These are phyloP conservation scores for Podospora comata DNA, from an alignment of 495 filamentous ascomycete genomes.

Conservation along the genomic window DNA sequence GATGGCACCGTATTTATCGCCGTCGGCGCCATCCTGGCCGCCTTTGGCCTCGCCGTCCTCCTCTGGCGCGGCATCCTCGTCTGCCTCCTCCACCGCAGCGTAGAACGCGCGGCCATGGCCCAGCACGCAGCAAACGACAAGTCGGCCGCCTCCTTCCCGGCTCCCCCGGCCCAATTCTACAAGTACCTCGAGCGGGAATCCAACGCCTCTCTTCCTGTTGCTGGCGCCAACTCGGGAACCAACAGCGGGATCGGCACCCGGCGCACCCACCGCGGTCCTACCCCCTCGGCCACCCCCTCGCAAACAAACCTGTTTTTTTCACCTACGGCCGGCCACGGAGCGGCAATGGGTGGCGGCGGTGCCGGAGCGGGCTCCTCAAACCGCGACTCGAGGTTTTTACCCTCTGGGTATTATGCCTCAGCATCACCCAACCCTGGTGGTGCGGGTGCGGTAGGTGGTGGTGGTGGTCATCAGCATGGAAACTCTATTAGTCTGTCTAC, in stretches of 20 bases:
- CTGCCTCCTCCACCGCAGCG: slow-evolving; percentile 88
- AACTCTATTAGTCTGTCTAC: slow-evolving; percentile 54
- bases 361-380: slow-evolving; percentile 35
- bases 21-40: slow-evolving; percentile 82
- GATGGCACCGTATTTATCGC: slow-evolving; percentile 96
- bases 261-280: slow-evolving; percentile 40
- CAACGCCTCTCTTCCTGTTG: slow-evolving; percentile 57
- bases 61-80: slow-evolving; percentile 86
- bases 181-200: slow-evolving; percentile 57
- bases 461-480: slow-evolving; percentile 36
- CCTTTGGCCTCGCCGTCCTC: slow-evolving; percentile 73
- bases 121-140: slow-evolving; percentile 67
- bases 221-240: slow-evolving; percentile 33
- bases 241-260: slow-evolving; percentile 31
- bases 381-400: slow-evolving; percentile 70
- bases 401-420: slow-evolving; percentile 88
- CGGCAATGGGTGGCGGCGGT: slow-evolving; percentile 37
- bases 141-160: slow-evolving; percentile 42
- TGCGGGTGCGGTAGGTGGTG: not conserved
- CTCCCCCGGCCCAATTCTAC: slow-evolving; percentile 53
- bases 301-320: slow-evolving; percentile 82
- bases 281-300: slow-evolving; percentile 47
- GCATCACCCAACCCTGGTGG: slow-evolving; percentile 36
- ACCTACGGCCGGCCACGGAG: slow-evolving; percentile 64
- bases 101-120: slow-evolving; percentile 71